Conservation (phyloP, 139 green algal species). For the Bryopsis sp. region DNA sequence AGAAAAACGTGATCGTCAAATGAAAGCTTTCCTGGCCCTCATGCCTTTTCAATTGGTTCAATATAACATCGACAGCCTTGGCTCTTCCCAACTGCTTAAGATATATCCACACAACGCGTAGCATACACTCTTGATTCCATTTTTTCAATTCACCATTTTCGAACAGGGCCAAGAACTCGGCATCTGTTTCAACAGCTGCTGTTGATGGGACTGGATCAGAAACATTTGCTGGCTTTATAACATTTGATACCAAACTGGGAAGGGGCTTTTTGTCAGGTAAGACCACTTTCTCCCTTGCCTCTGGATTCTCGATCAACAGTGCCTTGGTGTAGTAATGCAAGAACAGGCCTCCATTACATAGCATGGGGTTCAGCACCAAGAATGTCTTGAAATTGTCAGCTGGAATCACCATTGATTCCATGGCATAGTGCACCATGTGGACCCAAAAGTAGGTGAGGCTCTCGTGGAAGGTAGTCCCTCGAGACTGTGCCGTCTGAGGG, state of each 20-base stretch:
- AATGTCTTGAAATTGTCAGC: not conserved
- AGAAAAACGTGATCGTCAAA: no score
- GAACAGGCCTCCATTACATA: not conserved
- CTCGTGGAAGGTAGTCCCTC: conserved; percentile 30
- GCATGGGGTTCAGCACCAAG: conserved; percentile 18
- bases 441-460: conserved; percentile 31
- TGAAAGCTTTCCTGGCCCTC: no score
- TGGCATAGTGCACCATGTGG: conserved; percentile 31
- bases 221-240: no score
- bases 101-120: no score
- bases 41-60: no score
- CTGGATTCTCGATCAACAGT: not conserved
- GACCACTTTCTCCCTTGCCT: conserved; percentile 3
- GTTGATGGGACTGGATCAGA: no score
- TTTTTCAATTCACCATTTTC: no score
- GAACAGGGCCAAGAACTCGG: no score
- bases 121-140: no score
- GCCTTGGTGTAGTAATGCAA: conserved; percentile 14
- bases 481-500: not conserved
- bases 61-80: no score
- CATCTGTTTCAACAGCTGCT: no score
- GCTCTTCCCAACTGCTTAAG: no score
- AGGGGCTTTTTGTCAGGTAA: conserved; percentile 22
- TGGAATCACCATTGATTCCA: not conserved
- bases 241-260: conserved; percentile 7